These are phyloP conservation scores for Adansonia digitata DNA, from an alignment of 345 rosid genomes.

Conservation along the genomic window DNA sequence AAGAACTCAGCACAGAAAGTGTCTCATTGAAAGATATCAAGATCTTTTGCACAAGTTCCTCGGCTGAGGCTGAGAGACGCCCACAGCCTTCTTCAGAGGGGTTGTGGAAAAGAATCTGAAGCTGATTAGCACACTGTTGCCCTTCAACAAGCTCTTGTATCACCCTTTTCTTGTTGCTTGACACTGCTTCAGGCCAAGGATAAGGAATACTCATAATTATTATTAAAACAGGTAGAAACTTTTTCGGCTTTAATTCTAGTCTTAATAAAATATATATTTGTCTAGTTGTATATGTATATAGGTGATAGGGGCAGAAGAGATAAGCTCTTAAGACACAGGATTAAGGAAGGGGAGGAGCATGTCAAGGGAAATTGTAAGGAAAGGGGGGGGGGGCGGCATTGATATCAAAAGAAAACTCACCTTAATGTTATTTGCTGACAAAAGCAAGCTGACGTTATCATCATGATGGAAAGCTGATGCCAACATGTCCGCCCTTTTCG, in stretches of 20 bases:
- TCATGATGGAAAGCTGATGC: conserved; percentile 5
- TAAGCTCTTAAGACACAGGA: background rate
- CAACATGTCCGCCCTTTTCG: too few relatives aligned
- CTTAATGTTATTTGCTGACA: conserved; percentile 12
- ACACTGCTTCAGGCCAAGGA: conserved; percentile 13
- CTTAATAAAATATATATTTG: background rate
- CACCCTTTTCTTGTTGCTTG: conserved; percentile 20
- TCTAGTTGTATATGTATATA: background rate
- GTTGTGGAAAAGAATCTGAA: conserved; percentile 33
- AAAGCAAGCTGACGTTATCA: conserved; percentile 8
- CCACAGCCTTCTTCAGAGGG: conserved; percentile 8
- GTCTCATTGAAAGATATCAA: conserved; percentile 34
- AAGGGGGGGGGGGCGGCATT: conserved; percentile 7
- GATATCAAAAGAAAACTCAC: conserved; percentile 1
- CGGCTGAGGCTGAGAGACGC: background rate
- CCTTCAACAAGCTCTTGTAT: conserved; percentile 47
- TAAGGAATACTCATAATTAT: conserved; percentile 19
- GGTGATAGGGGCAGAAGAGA: conserved; percentile 24
- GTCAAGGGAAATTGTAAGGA: conserved; percentile 33
- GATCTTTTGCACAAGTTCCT: conserved; percentile 43
- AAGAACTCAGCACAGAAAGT: conserved; percentile 30
- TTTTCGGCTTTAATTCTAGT: background rate
- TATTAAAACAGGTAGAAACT: background rate
- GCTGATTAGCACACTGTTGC: conserved; percentile 32
- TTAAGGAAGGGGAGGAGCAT: conserved; percentile 33